These are phyloP conservation scores for Phytopythium chamaehyphon DNA, from an alignment of 352 stramenopile genomes.

Conservation along the genomic window DNA sequence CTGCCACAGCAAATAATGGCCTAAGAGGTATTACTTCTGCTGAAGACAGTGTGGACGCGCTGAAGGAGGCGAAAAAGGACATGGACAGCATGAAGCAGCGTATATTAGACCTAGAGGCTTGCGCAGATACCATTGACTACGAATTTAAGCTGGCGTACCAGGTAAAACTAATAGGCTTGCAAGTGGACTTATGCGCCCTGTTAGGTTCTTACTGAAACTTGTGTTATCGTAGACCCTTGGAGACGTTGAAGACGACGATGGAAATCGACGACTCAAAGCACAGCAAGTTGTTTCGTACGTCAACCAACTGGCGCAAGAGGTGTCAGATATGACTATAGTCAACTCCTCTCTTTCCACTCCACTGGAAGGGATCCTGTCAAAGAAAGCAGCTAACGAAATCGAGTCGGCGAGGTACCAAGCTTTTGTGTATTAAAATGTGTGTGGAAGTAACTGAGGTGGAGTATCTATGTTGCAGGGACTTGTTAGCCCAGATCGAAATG, in stretches of 20 bases:
- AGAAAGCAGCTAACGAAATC: constrained; percentile 39
- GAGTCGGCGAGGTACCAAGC: constrained; percentile 33
- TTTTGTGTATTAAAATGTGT: too few relatives aligned
- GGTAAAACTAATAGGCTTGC: too few relatives aligned
- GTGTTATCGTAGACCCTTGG: background rate
- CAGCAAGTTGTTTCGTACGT: constrained; percentile 13
- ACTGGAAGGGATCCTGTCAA: constrained; percentile 16
- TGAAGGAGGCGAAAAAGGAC: background rate
- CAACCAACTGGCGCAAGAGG: constrained; percentile 15
- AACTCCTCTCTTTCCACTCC: background rate
- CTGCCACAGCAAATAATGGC: background rate
- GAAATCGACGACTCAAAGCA: background rate
- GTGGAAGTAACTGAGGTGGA: background rate
- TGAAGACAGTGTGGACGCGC: background rate
- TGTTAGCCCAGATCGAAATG: constrained; percentile 1
- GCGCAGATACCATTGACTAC: constrained; percentile 48
- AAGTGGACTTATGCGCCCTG: background rate
- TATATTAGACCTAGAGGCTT: constrained; percentile 39
- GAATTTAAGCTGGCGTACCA: constrained; percentile 52
- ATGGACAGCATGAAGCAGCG: constrained; percentile 16
- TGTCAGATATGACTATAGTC: background rate
- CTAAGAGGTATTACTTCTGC: background rate
- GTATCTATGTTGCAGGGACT: constrained; percentile 4
- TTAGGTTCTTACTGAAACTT: background rate
- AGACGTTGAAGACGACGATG: background rate